These are phyloP conservation scores for Durusdinium trenchii DNA, from an alignment of 73 alveolate species.

Conservation along the genomic window DNA sequence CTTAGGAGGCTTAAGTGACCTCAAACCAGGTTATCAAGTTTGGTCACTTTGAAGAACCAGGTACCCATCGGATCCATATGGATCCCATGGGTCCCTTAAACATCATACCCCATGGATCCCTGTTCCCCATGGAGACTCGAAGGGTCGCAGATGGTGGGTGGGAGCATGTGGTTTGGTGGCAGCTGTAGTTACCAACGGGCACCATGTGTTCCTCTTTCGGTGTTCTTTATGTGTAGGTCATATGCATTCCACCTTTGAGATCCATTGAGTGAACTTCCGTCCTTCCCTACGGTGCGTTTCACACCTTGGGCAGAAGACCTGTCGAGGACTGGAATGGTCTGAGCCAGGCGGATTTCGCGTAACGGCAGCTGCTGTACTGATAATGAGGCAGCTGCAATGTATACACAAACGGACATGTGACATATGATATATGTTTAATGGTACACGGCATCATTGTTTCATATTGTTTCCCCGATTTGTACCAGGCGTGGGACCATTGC, in stretches of 20 bases:
- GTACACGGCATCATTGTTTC: background rate
- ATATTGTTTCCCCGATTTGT: background rate
- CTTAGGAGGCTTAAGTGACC: too few species aligned
- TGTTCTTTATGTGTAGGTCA: background rate
- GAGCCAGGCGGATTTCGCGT: too few species aligned
- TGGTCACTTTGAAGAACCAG: too few species aligned
- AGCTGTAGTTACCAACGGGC: background rate
- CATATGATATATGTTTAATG: background rate
- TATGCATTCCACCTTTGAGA: background rate
- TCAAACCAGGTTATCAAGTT: too few species aligned
- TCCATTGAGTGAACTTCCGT: background rate
- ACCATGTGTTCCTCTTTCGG: background rate
- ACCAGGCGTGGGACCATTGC: background rate
- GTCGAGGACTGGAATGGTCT: constrained; percentile 46
- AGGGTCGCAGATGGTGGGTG: background rate
- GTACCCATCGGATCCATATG: too few species aligned
- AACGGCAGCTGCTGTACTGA: too few species aligned
- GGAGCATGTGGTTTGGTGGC: background rate
- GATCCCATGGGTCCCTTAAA: too few species aligned
- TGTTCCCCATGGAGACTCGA: background rate
- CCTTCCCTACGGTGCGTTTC: background rate
- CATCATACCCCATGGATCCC: too few species aligned
- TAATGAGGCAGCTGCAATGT: background rate
- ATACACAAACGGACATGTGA: background rate
- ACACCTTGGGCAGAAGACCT: constrained; percentile 67